phyloP scores from a whole-genome alignment of 345 rosid genomes.

The Atalantia buxifolia region DNA sequence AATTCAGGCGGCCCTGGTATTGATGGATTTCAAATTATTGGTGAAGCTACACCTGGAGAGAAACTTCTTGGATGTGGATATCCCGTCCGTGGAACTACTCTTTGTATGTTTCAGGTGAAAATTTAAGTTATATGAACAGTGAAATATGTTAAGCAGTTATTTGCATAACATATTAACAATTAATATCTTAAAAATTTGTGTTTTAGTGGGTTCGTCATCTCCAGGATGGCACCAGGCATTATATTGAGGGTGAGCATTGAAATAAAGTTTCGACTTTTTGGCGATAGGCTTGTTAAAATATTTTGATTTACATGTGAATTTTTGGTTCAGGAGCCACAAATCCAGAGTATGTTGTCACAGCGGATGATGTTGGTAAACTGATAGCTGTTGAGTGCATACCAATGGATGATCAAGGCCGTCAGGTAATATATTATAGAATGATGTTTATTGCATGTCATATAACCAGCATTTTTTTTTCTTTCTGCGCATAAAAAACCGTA shows the following conservation, averaged over 20 bases:
- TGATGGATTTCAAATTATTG: slow-evolving; percentile 85
- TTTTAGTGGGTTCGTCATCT: slow-evolving; percentile 83
- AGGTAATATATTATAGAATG: slow-evolving; percentile 42
- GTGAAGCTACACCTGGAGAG: slow-evolving; percentile 87
- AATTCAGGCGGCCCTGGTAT: slow-evolving; percentile 82
- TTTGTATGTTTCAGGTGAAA: slow-evolving; percentile 93
- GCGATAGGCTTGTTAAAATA: not conserved
- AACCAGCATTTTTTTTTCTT: slow-evolving; percentile 6
- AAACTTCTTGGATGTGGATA: slow-evolving; percentile 92
- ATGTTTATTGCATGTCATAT: slow-evolving; percentile 1
- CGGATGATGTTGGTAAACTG: slow-evolving; percentile 94
- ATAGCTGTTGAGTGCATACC: slow-evolving; percentile 99
- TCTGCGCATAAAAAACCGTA: not conserved
- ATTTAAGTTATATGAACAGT: slow-evolving; percentile 3
- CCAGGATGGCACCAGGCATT: slow-evolving; percentile 88
- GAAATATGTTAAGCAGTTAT: not conserved
- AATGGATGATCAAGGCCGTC: slow-evolving; percentile 95
- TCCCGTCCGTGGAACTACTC: slow-evolving; percentile 88
- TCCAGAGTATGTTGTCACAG: slow-evolving; percentile 95
- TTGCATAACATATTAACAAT: not conserved
- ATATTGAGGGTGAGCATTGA: slow-evolving; percentile 74
- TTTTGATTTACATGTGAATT: not conserved
- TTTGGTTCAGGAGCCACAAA: slow-evolving; percentile 77
- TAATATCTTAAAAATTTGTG: not conserved
- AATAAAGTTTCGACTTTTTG: not conserved